Evolutionary conservation across 2,329 filamentous ascomycete genomes (phyloP).

Genomic region (Epichloe coenophiala): DNA sequence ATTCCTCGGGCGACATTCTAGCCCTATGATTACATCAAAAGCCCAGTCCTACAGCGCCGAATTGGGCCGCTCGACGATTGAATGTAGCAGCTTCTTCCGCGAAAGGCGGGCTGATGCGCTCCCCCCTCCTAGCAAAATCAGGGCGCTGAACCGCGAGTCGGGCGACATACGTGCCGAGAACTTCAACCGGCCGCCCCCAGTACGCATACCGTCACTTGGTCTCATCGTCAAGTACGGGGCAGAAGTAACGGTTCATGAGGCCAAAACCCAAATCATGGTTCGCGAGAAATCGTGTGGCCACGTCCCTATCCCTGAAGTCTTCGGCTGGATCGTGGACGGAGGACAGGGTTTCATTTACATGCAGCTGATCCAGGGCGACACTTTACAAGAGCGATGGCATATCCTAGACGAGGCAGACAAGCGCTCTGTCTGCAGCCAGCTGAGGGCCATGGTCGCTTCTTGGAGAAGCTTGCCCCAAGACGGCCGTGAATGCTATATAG

Average conservation of each 20-base stretch:
- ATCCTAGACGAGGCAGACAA: slow-evolving; percentile 9
- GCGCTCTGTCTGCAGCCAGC: slow-evolving; percentile 17
- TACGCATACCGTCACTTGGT: slow-evolving; percentile 18
- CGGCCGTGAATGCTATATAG: slow-evolving; percentile 8
- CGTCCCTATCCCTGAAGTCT: slow-evolving; percentile 22
- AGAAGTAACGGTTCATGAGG: slow-evolving; percentile 16
- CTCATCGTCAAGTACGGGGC: slow-evolving; percentile 23
- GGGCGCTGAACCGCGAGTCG: slow-evolving; percentile 14
- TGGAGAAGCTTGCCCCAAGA: slow-evolving; percentile 10
- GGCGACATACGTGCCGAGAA: slow-evolving; percentile 5
- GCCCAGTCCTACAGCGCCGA: neutral
- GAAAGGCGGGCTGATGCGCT: slow-evolving; percentile 12
- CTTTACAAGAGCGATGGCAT: slow-evolving; percentile 10
- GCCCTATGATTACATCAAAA: neutral
- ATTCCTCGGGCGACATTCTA: neutral
- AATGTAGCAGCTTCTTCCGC: slow-evolving; percentile 10
- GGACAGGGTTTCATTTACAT: slow-evolving; percentile 15
- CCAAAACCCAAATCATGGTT: slow-evolving; percentile 16
- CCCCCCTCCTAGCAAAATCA: slow-evolving; percentile 17
- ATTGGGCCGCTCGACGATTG: neutral
- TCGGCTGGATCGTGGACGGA: slow-evolving; percentile 10
- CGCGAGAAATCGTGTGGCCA: slow-evolving; percentile 12
- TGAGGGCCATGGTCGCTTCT: slow-evolving; percentile 11
- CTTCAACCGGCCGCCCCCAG: slow-evolving; percentile 17
- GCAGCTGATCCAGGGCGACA: slow-evolving; percentile 11